Evolutionary conservation across 176 grass and related monocot species (phyloP).

Genomic region (Pontederia paniculata): DNA sequence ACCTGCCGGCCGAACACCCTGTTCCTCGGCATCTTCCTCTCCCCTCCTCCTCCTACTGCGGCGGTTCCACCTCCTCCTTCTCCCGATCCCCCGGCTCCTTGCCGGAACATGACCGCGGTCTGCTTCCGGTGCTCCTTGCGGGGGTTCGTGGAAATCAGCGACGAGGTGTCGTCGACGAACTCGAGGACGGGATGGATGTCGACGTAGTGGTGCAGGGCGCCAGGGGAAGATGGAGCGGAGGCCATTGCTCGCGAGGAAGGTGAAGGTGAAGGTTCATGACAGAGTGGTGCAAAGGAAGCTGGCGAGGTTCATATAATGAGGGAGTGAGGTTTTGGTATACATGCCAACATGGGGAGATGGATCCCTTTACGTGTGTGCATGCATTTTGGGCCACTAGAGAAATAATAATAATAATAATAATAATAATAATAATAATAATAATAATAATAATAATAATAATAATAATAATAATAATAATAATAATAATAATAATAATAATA

Average conservation of each 20-base stretch:
- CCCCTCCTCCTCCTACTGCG: slow-evolving; percentile 12
- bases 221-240: slow-evolving; percentile 20
- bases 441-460: no score
- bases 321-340: slow-evolving; percentile 21
- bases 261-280: background rate
- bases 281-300: background rate
- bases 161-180: slow-evolving; percentile 23
- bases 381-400: slow-evolving; percentile 29
- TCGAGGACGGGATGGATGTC: slow-evolving; percentile 30
- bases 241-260: slow-evolving; percentile 30
- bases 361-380: slow-evolving; percentile 35
- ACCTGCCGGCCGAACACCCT: slow-evolving; percentile 58
- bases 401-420: no score
- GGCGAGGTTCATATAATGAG: slow-evolving; percentile 16
- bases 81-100: slow-evolving; percentile 6
- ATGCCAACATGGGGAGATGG: no score
- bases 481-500: no score
- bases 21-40: slow-evolving; percentile 27
- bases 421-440: no score
- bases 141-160: background rate
- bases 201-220: slow-evolving; percentile 16
- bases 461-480: no score
- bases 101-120: slow-evolving; percentile 32
- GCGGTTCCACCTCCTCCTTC: slow-evolving; percentile 22
- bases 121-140: slow-evolving; percentile 24